Conservation (phyloP, 768 basidiomycete species). For the Trametes elegans region DNA sequence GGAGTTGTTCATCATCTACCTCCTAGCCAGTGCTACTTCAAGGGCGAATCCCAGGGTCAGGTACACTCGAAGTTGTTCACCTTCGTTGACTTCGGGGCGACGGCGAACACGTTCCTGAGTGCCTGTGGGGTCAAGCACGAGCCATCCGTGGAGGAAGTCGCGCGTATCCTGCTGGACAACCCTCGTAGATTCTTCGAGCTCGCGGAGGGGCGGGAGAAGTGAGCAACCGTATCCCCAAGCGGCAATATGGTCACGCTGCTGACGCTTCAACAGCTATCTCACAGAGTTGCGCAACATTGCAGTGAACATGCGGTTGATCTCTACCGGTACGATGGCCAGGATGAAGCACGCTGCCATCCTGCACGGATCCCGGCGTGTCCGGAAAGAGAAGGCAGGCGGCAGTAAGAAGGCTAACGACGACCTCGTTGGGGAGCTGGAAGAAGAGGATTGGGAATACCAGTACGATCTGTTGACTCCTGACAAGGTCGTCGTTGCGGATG, state of each 20-base stretch:
- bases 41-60: constrained; percentile 45
- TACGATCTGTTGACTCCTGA: constrained; percentile 71
- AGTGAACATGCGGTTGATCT: constrained; percentile 60
- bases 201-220: constrained; percentile 70
- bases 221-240: constrained; percentile 24
- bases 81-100: constrained; percentile 84
- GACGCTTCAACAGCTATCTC: constrained; percentile 59
- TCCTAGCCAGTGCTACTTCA: constrained; percentile 72
- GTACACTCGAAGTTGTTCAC: constrained; percentile 82
- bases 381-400: constrained; percentile 28
- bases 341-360: constrained; percentile 76
- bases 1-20: constrained; percentile 43
- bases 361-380: constrained; percentile 65
- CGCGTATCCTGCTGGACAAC: constrained; percentile 62
- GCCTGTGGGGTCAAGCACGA: constrained; percentile 87
- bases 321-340: constrained; percentile 47
- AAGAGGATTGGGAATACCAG: constrained; percentile 69
- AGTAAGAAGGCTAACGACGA: constrained; percentile 17
- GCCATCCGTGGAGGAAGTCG: constrained; percentile 83
- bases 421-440: constrained; percentile 45
- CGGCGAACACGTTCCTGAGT: constrained; percentile 80
- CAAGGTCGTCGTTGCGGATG: constrained; percentile 83
- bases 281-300: constrained; percentile 82
- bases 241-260: not conserved
- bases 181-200: constrained; percentile 70